Conservation (phyloP, 306 rosid species). For the Malus sylvestris region DNA sequence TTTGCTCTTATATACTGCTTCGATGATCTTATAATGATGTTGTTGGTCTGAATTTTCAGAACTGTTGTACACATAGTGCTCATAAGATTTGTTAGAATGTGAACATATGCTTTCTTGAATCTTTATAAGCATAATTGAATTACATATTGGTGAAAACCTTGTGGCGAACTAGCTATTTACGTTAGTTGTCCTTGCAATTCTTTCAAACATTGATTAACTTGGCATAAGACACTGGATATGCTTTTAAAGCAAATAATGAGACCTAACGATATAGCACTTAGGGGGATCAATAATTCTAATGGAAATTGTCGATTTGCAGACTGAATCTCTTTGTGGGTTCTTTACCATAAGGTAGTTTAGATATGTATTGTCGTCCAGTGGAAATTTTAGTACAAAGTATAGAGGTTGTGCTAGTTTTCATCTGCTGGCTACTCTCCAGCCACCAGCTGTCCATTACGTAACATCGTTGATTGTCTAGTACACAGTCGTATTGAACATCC, state of each 20-base stretch:
- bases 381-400: neutral
- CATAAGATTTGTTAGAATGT: slow-evolving; percentile 6
- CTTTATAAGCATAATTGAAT: slow-evolving; percentile 8
- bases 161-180: neutral
- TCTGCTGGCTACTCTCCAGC: neutral
- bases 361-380: neutral
- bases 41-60: neutral
- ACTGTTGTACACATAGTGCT: slow-evolving; percentile 5
- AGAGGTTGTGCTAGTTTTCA: neutral
- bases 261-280: neutral
- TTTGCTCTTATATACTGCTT: neutral
- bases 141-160: neutral
- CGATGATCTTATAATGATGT: neutral
- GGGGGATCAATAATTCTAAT: neutral
- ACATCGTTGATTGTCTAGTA: neutral
- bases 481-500: neutral
- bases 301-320: neutral
- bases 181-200: neutral
- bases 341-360: neutral
- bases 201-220: neutral
- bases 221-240: neutral
- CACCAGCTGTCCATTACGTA: neutral
- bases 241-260: neutral
- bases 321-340: neutral
- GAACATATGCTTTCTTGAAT: slow-evolving; percentile 6